Percentiles rank a stretch among this genome's conserved stretches.
These are phyloP conservation scores for Cryphonectria radicalis DNA, from an alignment of 2,329 filamentous ascomycete genomes.

Conservation along the genomic window DNA sequence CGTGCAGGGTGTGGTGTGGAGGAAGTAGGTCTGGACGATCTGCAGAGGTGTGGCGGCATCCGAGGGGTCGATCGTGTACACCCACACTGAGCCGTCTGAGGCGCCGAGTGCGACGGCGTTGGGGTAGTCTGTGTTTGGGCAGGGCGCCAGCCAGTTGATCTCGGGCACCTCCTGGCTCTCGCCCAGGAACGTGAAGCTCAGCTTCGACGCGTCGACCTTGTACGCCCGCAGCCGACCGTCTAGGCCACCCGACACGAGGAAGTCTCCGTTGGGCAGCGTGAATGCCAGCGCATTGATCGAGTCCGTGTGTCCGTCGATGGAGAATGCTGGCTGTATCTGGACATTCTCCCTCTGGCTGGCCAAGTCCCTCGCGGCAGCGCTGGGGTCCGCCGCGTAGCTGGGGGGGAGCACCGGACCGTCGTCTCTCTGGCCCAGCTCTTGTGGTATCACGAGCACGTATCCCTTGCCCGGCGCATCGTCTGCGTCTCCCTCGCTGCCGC, in stretches of 20 bases:
- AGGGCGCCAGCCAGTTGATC: conserved; percentile 86
- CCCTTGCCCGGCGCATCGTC: conserved; percentile 74
- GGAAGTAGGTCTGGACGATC: conserved; percentile 90
- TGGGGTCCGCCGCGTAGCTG: conserved; percentile 72
- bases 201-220: conserved; percentile 52
- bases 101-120: conserved; percentile 89
- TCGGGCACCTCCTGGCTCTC: conserved; percentile 91
- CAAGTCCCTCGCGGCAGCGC: conserved; percentile 38
- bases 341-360: conserved; percentile 46
- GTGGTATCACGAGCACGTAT: conserved; percentile 59
- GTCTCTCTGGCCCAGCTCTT: conserved; percentile 46
- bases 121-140: conserved; percentile 70
- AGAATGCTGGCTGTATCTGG: conserved; percentile 68
- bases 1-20: conserved; percentile 84
- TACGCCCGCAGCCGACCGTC: conserved; percentile 82
- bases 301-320: conserved; percentile 88
- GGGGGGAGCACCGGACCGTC: conserved; percentile 79
- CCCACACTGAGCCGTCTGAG: conserved; percentile 91
- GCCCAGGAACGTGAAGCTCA: conserved; percentile 66
- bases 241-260: conserved; percentile 82
- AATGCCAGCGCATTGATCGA: conserved; percentile 87
- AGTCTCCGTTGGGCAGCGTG: conserved; percentile 81
- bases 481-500: conserved; percentile 68
- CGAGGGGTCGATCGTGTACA: conserved; percentile 80
- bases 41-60: conserved; percentile 66